Conservation (phyloP, 495 filamentous ascomycete genomes). For the Penicillium chermesinum region DNA sequence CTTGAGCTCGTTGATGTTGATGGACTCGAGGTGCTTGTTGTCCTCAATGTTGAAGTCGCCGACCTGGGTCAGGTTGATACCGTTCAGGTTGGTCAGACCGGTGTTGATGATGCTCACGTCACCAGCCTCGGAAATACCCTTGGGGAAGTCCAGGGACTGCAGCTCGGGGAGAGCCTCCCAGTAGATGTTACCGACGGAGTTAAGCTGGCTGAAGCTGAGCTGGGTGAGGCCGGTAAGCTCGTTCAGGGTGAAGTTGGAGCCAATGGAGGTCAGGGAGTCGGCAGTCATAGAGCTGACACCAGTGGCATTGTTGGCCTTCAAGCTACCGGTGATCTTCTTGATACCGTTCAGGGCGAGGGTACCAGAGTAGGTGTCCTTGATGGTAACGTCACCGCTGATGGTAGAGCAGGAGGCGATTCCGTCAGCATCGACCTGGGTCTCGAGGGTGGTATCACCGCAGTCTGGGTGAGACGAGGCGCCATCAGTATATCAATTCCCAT, state of each 20-base stretch:
- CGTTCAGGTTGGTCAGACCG: constrained; percentile 63
- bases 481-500: background rate
- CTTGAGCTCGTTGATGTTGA: constrained; percentile 64
- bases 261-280: constrained; percentile 43
- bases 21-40: constrained; percentile 63
- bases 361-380: constrained; percentile 50
- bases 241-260: constrained; percentile 60
- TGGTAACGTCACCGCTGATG: constrained; percentile 63
- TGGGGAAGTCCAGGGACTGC: constrained; percentile 57
- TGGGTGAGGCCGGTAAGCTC: constrained; percentile 60
- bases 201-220: constrained; percentile 60
- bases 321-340: constrained; percentile 59
- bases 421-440: constrained; percentile 66
- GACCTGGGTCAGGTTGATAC: constrained; percentile 66
- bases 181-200: constrained; percentile 55
- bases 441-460: constrained; percentile 51
- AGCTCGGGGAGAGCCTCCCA: constrained; percentile 73
- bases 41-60: constrained; percentile 70
- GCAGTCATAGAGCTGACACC: constrained; percentile 53
- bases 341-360: constrained; percentile 44
- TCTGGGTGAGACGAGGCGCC: background rate
- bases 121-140: constrained; percentile 57
- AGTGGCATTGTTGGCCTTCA: constrained; percentile 55
- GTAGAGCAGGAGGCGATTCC: constrained; percentile 60
- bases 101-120: constrained; percentile 78